These are phyloP conservation scores for Leccinum ochraceum DNA, from an alignment of 768 basidiomycete species.

Conservation along the genomic window DNA sequence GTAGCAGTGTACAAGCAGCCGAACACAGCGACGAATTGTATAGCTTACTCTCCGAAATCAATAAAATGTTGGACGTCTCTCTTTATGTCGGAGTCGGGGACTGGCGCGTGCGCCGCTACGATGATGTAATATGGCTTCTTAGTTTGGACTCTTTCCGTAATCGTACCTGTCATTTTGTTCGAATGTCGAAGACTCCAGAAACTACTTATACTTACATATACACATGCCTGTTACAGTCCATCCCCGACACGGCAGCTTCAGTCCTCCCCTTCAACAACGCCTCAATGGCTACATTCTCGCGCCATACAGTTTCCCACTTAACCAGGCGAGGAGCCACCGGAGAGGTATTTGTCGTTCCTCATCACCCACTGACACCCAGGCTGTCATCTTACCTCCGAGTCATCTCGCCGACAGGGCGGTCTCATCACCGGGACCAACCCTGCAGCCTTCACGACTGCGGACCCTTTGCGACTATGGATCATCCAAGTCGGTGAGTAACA, in stretches of 20 bases:
- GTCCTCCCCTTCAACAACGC: background rate
- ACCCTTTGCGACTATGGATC: conserved; percentile 78
- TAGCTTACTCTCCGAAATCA: no score
- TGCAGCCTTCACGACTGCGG: conserved; percentile 55
- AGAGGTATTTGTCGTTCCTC: conserved; percentile 17
- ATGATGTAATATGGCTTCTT: no score
- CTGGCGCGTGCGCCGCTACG: no score
- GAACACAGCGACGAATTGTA: no score
- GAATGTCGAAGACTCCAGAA: no score
- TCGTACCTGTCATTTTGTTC: no score
- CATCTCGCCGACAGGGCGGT: conserved; percentile 54
- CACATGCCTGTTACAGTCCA: background rate
- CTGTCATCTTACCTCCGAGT: background rate
- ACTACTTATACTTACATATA: background rate
- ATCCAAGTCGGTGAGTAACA: conserved; percentile 51
- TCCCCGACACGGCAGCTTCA: background rate
- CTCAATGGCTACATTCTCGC: conserved; percentile 41
- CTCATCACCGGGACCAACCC: conserved; percentile 78
- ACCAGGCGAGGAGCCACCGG: conserved; percentile 21
- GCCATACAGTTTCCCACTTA: conserved; percentile 40
- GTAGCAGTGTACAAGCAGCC: no score
- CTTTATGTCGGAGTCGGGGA: no score
- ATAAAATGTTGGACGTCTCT: no score
- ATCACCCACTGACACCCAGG: background rate
- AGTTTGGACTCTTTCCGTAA: background rate